Evolutionary conservation across 495 filamentous ascomycete genomes (phyloP), one percentile per base, ranked within the genome.

Genomic region (Neurospora sp.): DNA sequence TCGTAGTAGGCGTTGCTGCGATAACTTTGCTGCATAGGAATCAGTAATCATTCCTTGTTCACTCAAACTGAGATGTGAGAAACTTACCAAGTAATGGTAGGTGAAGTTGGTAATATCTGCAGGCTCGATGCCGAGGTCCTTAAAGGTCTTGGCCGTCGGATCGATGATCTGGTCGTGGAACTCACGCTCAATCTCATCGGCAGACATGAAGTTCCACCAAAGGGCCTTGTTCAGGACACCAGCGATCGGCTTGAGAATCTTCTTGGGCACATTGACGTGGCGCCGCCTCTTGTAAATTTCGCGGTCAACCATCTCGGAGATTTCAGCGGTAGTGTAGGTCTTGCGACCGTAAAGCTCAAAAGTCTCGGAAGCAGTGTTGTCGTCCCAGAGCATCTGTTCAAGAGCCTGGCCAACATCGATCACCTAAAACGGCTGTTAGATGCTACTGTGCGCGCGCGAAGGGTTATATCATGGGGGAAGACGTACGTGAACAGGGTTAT

Each of bases 81-180:
- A 39, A 83, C 93, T 82, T 87, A 97, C 94, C 89, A 97, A 80
- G 83, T 99, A 99, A 78, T 96, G 91, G 82, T 92, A 97, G 70
- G 93, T 96, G 77, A 91, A 88, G 79, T 91, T 88, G 81, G 86
- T 89, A 74, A 98, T 85, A 69, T 97, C 93, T 53, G 87, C 91
- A 22, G 94, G 91, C 82, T 92, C 90, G 77, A 99, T 96, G 69
- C 89, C 93, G 59, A 99, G 85, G 80, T 98, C 94, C 83, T 91
- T 91, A 87, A 98, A 97, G 7, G 96, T 98, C 88, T 97, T 98
- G 69, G 96, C 95, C 4, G 85, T 90, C 65, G 87, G 87, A 84
- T 99, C 96, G 77, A 99, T 96, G 76, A 88, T 86, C 82, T 98
- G 96, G 81, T 98, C 92, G 76, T 96, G 89, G 85, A 96, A 98